Conservation (phyloP, 2,329 filamentous ascomycete genomes). For the Cryoendolithus antarcticus region DNA sequence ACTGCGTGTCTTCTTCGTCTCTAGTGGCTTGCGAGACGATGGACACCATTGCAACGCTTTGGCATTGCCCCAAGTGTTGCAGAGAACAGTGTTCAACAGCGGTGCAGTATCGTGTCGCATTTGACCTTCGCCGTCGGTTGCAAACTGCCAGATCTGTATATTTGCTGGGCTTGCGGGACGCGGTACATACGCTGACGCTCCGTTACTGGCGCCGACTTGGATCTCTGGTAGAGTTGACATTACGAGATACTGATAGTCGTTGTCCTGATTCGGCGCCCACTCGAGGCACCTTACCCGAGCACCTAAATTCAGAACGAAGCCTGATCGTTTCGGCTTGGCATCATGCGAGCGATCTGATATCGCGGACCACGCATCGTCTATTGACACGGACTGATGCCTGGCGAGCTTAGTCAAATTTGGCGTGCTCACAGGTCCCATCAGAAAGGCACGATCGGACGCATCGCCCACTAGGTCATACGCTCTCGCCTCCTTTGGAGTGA, state of each 20-base stretch:
- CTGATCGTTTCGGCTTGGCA: conserved; percentile 8
- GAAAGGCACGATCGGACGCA: conserved; percentile 22
- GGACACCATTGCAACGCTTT: conserved; percentile 47
- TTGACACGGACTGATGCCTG: conserved; percentile 30
- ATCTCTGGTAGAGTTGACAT: conserved; percentile 18
- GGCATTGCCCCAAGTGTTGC: conserved; percentile 44
- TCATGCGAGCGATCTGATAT: too few species aligned
- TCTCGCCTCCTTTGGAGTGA: conserved; percentile 28
- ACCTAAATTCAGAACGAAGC: conserved; percentile 47
- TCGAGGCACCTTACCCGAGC: conserved; percentile 38
- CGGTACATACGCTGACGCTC: conserved; percentile 39
- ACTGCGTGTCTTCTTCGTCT: conserved; percentile 7
- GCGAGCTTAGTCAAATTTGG: conserved; percentile 33
- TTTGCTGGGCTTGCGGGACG: conserved; percentile 36
- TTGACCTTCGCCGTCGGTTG: conserved; percentile 24
- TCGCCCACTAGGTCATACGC: conserved; percentile 18
- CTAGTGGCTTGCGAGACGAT: conserved; percentile 21
- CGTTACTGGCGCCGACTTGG: background rate
- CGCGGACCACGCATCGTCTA: conserved; percentile 29
- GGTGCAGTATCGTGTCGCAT: conserved; percentile 35
- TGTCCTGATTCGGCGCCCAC: conserved; percentile 31
- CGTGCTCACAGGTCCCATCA: conserved; percentile 38
- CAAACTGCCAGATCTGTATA: conserved; percentile 49
- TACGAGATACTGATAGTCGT: conserved; percentile 44
- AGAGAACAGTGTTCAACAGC: conserved; percentile 38